Percentiles rank a stretch among this genome's conserved stretches.
These are phyloP conservation scores for Mortierella sp. DNA, from an alignment of 371 early-diverging fungal genomes.

Conservation along the genomic window DNA sequence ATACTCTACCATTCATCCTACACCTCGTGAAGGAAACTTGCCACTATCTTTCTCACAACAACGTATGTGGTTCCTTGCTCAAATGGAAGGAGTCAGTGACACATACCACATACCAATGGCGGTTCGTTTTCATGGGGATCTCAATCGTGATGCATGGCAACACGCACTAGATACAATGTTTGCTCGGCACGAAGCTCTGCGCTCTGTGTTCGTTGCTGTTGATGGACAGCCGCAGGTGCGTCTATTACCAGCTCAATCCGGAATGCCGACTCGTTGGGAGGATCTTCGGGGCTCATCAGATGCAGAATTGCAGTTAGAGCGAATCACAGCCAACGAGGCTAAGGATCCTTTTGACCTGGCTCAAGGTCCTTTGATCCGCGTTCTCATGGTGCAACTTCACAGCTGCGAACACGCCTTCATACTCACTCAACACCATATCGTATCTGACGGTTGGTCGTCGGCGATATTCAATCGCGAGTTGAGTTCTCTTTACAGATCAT, in stretches of 20 bases:
- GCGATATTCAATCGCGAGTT: conserved; percentile 14
- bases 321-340: neutral
- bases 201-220: conserved; percentile 9
- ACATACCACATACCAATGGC: conserved; percentile 16
- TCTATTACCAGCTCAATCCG: conserved; percentile 2
- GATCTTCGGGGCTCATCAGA: neutral
- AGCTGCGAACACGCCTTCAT: conserved; percentile 1
- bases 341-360: conserved; percentile 5
- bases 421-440: conserved; percentile 13
- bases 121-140: neutral
- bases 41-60: conserved; percentile 19
- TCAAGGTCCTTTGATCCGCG: conserved; percentile 14
- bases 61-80: conserved; percentile 25
- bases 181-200: conserved; percentile 18
- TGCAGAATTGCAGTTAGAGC: neutral
- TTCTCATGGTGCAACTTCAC: neutral
- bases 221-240: conserved; percentile 11
- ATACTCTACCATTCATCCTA: neutral
- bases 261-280: neutral
- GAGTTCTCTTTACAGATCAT: conserved; percentile 10
- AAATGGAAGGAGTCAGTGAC: conserved; percentile 21
- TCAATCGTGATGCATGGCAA: conserved; percentile 4
- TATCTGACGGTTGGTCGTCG: conserved; percentile 14
- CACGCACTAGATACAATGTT: conserved; percentile 1
- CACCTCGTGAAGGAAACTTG: neutral